phyloP scores from a whole-genome alignment of 1,284 basidiomycete species.

The Pisolithus thermaeus region DNA sequence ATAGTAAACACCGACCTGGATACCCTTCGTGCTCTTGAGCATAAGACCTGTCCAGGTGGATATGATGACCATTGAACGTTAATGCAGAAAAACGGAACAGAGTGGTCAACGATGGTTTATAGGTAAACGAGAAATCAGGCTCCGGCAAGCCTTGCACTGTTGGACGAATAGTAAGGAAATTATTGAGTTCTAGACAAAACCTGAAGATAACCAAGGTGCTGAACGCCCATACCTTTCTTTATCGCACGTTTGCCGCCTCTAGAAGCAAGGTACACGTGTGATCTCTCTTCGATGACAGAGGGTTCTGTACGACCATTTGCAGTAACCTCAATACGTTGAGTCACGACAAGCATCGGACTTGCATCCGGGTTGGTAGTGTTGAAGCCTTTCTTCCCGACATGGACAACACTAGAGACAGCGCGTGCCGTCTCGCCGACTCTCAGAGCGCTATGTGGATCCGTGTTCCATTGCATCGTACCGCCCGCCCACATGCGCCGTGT shows the following conservation, averaged over 20 bases:
- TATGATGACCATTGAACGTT: conserved; percentile 73
- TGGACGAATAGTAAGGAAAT: background rate
- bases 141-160: conserved; percentile 48
- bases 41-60: conserved; percentile 71
- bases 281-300: conserved; percentile 61
- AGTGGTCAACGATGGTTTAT: conserved; percentile 62
- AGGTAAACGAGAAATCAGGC: conserved; percentile 57
- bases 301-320: conserved; percentile 36
- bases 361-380: conserved; percentile 29
- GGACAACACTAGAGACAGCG: conserved; percentile 46
- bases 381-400: conserved; percentile 64
- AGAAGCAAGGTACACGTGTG: conserved; percentile 67
- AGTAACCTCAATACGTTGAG: conserved; percentile 52
- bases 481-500: conserved; percentile 84
- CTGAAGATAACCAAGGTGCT: too few relatives aligned
- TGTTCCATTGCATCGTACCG: conserved; percentile 64
- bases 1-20: conserved; percentile 43
- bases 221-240: conserved; percentile 39
- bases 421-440: conserved; percentile 49
- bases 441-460: conserved; percentile 33
- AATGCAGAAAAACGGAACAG: conserved; percentile 82
- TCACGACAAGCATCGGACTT: conserved; percentile 73
- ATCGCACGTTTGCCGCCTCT: conserved; percentile 26
- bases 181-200: background rate
- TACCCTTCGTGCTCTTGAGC: conserved; percentile 67